phyloP scores from a whole-genome alignment of 768 basidiomycete species.

The Boletus sp. region DNA sequence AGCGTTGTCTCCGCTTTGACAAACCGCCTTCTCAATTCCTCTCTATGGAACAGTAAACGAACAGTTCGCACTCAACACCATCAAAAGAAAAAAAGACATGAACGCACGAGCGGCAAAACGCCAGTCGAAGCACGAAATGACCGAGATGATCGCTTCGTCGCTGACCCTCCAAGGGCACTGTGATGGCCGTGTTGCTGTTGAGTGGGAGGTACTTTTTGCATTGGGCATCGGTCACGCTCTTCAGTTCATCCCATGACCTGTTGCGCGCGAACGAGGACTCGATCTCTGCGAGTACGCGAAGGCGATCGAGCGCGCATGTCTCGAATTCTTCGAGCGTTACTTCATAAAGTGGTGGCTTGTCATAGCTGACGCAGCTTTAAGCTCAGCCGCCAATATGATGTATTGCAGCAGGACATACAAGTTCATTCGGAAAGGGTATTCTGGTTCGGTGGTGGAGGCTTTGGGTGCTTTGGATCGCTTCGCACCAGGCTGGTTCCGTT shows the following conservation, averaged over 20 bases:
- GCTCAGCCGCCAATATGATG: neutral
- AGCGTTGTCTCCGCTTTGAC: constrained; percentile 84
- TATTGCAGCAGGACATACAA: constrained; percentile 52
- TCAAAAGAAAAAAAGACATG: neutral
- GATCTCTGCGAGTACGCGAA: constrained; percentile 86
- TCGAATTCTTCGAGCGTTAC: constrained; percentile 97
- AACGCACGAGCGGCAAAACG: constrained; percentile 94
- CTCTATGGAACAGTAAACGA: constrained; percentile 44
- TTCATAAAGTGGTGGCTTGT: constrained; percentile 78
- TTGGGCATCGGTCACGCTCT: constrained; percentile 55
- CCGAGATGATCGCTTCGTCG: constrained; percentile 82
- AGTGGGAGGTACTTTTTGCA: constrained; percentile 77
- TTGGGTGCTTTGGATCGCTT: neutral
- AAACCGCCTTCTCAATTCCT: constrained; percentile 85
- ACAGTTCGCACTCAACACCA: neutral
- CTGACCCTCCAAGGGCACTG: constrained; percentile 52
- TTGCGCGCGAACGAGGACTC: constrained; percentile 86
- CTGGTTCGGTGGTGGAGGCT: neutral
- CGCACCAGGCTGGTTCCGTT: constrained; percentile 1
- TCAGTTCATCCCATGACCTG: constrained; percentile 74
- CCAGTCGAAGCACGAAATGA: constrained; percentile 90
- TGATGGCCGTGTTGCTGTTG: constrained; percentile 49
- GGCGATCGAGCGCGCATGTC: constrained; percentile 79
- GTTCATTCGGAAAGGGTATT: constrained; percentile 70
- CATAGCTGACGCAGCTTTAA: constrained; percentile 59